Base-by-base conservation (phyloP, 306 rosid species). In the Myrica gale region DNA sequence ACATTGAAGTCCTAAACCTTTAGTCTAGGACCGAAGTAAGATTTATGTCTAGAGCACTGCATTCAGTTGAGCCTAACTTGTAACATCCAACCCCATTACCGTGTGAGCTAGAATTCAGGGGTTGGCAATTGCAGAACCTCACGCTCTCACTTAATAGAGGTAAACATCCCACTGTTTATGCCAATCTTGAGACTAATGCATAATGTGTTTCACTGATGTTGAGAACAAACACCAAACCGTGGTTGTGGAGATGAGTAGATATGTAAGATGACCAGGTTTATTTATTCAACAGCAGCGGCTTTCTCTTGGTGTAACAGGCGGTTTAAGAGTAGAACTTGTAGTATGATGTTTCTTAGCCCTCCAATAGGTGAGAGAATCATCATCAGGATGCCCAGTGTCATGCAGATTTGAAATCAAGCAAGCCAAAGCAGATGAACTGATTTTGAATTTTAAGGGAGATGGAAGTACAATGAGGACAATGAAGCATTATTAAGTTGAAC, bases 301-400 rank as follows among this genome's bases (percentile, higher is more conserved):
- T 42, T 21, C 21, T 51, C 48, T 53, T 48, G 60, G 46, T 55
- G 23, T 15, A 5, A 17, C 5, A 8, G 43, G 11, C 6, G 44
- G 6, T 68, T 73, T 61, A 81, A 26, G 77, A 47, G 83, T 76
- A 87, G 58, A 93, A 91, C 7, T 87, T 84, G 55, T 52, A 79
- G 37, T 78, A 90, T 84, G 86, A 94, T 88, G 4, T 72, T 50
- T 78, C 87, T 85, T 20, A 89, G 57, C 67, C 91, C 97, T 62
- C 92, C 96, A 0, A 89, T 89, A 13, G 98, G 97, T 26, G 96
- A 65, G 15, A 88, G 12, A 80, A 88, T 6, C 96, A 90, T 86
- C 32, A 89, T 80, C 69, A 86, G 52, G 45, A 84, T 2, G 41
- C 98, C 98, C 53, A 89, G 78, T 21, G 79, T 75, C 45, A 92